Base-by-base conservation (phyloP, 1,139 yeast genomes). In the Barnettozyma hawaiiensis region DNA sequence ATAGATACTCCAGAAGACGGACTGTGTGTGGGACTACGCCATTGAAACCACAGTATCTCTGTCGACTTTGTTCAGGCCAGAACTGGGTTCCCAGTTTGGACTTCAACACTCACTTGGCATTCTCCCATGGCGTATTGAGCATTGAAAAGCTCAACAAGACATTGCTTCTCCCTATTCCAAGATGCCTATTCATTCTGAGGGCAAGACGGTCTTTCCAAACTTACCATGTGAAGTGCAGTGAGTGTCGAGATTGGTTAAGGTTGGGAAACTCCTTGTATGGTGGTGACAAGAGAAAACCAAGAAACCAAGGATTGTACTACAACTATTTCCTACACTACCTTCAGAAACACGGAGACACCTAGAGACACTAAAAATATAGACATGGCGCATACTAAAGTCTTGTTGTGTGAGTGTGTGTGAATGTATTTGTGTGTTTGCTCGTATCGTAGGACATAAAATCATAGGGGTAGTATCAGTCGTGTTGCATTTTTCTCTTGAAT, bases 61-160 rank as follows among this genome's bases (percentile, higher is more conserved):
- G 62, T 41, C 54, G 57, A 4, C 47, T 56, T 20, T 59, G 63
- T 37, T 47, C 51, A 12, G 57, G 55, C 2, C 39, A 44, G 22
- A 53, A 56, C 19, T 57, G 63, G 63, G 35, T 55, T 9, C 16
- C 33, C 3, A 50, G 45, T 27, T 1, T 7, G 3, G 23, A 43
- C 3, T 53, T 47, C 35, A 33, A 44, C 4, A 41, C 47, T 2
- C 63, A 59, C 46, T 42, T 58, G 28, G 47, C 55, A 8, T 45
- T 55, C 15, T 52, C 56, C 1, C 63, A 59, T 44, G 63, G 63
- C 10, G 43, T 59, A 15, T 31, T 54, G n/a, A 22, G 47, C 4
- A 26, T 39, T 16, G 40, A 45, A 2, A 40, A 35, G 9, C 24
- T 16, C 5, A 28, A 29, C n/a, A 22, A 19, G 5, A 39, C 44